phyloP scores from a whole-genome alignment of 495 filamentous ascomycete genomes.

The Xylaria intraflava region DNA sequence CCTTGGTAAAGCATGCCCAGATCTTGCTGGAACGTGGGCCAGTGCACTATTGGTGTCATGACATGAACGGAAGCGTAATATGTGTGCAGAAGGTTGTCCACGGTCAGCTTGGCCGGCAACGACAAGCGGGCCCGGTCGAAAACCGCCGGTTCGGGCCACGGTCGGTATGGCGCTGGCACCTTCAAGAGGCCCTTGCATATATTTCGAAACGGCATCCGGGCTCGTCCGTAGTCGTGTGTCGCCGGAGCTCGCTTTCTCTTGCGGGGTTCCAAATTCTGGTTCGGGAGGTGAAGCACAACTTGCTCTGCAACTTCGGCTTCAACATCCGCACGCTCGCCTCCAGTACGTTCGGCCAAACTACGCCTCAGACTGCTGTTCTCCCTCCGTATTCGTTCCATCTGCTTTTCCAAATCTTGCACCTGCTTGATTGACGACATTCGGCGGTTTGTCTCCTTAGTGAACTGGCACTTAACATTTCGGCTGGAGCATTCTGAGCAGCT shows the following conservation, averaged over 20 bases:
- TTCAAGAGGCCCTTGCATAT: slow-evolving; percentile 77
- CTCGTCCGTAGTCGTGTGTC: slow-evolving; percentile 59
- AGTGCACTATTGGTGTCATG: slow-evolving; percentile 80
- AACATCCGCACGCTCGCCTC: slow-evolving; percentile 50
- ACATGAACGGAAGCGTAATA: slow-evolving; percentile 74
- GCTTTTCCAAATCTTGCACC: slow-evolving; percentile 94
- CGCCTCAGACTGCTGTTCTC: slow-evolving; percentile 67
- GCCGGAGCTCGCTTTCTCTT: slow-evolving; percentile 52
- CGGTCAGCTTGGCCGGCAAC: slow-evolving; percentile 62
- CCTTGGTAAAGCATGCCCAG: slow-evolving; percentile 70
- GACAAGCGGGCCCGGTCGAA: slow-evolving; percentile 53
- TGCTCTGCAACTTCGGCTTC: slow-evolving; percentile 53
- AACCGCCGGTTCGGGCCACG: slow-evolving; percentile 40
- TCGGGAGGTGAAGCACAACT: slow-evolving; percentile 60
- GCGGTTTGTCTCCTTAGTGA: slow-evolving; percentile 97
- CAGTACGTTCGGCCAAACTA: slow-evolving; percentile 44
- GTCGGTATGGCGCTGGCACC: slow-evolving; percentile 64
- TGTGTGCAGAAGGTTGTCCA: slow-evolving; percentile 68
- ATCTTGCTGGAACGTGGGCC: slow-evolving; percentile 72
- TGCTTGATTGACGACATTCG: slow-evolving; percentile 99
- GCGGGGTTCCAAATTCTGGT: slow-evolving; percentile 58
- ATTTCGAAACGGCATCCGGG: slow-evolving; percentile 64
- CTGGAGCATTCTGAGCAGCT: slow-evolving; percentile 96
- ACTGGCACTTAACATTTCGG: slow-evolving; percentile 92
- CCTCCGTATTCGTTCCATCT: slow-evolving; percentile 65